Base-by-base conservation (phyloP, 495 filamentous ascomycete genomes). In the Hypoxylon cercidicola region DNA sequence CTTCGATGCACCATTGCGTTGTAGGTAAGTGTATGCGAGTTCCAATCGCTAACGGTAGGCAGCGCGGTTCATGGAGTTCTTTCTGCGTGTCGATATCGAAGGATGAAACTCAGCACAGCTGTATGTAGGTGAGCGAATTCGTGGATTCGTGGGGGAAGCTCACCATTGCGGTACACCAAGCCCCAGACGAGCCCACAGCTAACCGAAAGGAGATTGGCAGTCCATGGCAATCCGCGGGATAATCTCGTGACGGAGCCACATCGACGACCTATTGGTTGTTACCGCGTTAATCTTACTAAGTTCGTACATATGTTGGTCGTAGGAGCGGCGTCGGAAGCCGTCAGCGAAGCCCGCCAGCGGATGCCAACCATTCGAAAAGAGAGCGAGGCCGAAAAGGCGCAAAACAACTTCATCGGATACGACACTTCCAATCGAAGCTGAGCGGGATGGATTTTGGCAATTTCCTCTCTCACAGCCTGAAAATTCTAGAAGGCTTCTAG, bases 141-240 rank as follows among this genome's bases (percentile, higher is more conserved):
- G 35, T 30, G 46, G 35, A 28, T 43, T 60, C 60, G 60, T 68
- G 65, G 60, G 65, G 60, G 65, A 55, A 28, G n/a, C 46, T 60
- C 50, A 25, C 55, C 55, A 51, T 47, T 43, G 16, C 23, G 49
- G 54, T 19, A 60, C 35, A 58, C 49, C 40, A 63, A 64, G 60
- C 47, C 58, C 49, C 46, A 32, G 51, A 56, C 20, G 55, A 60
- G 20, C 60, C 55, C 40, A 48, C 34, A 32, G 54, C 62, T 68
- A 62, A 35, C 64, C 59, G 16, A 55, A 68, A 63, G 20, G 9
- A 53, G 59, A 54, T 15, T 62, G 53, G 59, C 46, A 37, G 25
- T 60, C 18, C 55, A 37, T 46, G 49, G 34, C 43, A 15, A 30
- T 7, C 20, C 23, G 28, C 48, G 46, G 34, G 49, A 44, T 41